phyloP scores from a whole-genome alignment of 2,329 filamentous ascomycete species.

The Claviceps sp. region DNA sequence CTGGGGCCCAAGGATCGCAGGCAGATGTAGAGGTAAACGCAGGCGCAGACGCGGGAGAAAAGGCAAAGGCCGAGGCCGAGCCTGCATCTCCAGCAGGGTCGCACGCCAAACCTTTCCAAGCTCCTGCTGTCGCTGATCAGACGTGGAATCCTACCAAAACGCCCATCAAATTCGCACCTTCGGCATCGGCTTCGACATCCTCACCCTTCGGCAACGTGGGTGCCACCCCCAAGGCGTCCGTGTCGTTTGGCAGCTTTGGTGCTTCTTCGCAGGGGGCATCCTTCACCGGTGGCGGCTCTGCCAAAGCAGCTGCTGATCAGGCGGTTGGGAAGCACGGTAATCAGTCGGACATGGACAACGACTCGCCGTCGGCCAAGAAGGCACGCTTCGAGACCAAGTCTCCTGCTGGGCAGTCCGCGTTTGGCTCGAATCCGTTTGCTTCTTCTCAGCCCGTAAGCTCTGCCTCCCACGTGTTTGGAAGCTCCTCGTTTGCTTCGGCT shows the following conservation, averaged over 20 bases:
- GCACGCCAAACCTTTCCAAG: conserved; percentile 5
- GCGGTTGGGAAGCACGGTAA: conserved; percentile 19
- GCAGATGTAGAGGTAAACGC: conserved; percentile 7
- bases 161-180: conserved; percentile 41
- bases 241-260: conserved; percentile 23
- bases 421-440: conserved; percentile 19
- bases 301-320: conserved; percentile 12
- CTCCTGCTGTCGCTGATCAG: conserved; percentile 21
- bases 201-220: conserved; percentile 20
- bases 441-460: conserved; percentile 16
- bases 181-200: conserved; percentile 15
- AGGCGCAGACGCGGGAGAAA: not conserved
- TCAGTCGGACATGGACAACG: conserved; percentile 33
- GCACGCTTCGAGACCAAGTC: conserved; percentile 17
- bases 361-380: conserved; percentile 23
- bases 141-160: conserved; percentile 32
- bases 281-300: conserved; percentile 13
- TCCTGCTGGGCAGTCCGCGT: conserved; percentile 15
- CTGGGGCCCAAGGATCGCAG: not conserved
- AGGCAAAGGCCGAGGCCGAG: not conserved
- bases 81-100: not conserved
- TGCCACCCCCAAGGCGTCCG: conserved; percentile 20
- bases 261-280: conserved; percentile 19
- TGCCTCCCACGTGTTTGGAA: conserved; percentile 16
- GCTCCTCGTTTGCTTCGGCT: not conserved